phyloP scores from a whole-genome alignment of 495 filamentous ascomycete genomes.

The Cenococcum geophilum region DNA sequence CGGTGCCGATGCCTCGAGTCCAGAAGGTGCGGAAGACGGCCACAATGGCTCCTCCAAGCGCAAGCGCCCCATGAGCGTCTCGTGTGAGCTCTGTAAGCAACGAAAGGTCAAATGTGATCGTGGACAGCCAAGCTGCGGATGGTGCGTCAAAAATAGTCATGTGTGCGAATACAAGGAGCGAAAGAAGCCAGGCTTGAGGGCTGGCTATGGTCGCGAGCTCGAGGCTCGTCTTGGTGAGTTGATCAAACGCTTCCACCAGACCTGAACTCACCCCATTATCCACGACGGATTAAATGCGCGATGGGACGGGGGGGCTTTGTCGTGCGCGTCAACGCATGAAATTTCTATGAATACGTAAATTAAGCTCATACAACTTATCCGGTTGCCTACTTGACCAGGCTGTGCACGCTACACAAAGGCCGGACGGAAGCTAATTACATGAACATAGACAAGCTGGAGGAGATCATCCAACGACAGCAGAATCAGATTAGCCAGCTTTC shows the following conservation, averaged over 20 bases:
- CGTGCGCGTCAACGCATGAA: too few species aligned
- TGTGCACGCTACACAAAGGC: conserved; percentile 45
- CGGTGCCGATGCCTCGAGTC: conserved; percentile 25
- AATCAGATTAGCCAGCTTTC: conserved; percentile 35
- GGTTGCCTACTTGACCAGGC: conserved; percentile 7
- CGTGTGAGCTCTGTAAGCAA: conserved; percentile 77
- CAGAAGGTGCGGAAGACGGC: conserved; percentile 33
- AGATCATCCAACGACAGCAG: conserved; percentile 36
- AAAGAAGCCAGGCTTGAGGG: conserved; percentile 76
- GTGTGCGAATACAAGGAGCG: conserved; percentile 77
- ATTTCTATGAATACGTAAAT: too few species aligned
- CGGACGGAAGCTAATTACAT: conserved; percentile 25
- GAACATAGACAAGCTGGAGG: conserved; percentile 32
- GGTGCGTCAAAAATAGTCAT: conserved; percentile 75
- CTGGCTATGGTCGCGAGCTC: conserved; percentile 81
- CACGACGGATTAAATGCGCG: too few species aligned
- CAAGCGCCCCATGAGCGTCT: conserved; percentile 51
- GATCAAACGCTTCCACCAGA: background rate
- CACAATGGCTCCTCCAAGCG: conserved; percentile 45
- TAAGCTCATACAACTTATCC: too few species aligned
- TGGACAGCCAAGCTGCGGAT: conserved; percentile 77
- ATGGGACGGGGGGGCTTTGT: background rate
- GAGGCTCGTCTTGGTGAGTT: conserved; percentile 62
- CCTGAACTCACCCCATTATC: background rate
- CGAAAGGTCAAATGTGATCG: conserved; percentile 56